These are phyloP conservation scores for Leptomonas seymouri DNA, from an alignment of 208 protist genomes.

Conservation along the genomic window DNA sequence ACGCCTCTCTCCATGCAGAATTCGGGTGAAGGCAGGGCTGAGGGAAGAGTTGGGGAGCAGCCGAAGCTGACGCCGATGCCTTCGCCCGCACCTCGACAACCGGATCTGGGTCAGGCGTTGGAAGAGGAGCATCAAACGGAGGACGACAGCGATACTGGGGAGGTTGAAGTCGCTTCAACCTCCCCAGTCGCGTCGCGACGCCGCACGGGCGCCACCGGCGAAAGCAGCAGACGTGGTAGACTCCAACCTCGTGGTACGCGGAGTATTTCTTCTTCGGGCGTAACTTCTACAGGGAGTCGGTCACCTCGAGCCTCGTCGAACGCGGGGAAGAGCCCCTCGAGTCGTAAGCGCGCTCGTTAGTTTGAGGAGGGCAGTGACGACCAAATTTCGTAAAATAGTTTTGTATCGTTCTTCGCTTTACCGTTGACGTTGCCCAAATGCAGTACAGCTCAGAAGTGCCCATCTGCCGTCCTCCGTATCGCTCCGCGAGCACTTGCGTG, in stretches of 20 bases:
- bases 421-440: no score
- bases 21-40: background rate
- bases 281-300: background rate
- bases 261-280: background rate
- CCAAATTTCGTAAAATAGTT: no score
- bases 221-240: background rate
- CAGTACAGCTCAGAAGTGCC: no score
- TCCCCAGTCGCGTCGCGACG: slow-evolving; percentile 1
- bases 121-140: background rate
- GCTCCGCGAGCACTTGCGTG: no score
- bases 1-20: slow-evolving; percentile 4
- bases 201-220: background rate
- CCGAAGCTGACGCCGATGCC: background rate
- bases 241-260: background rate
- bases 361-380: no score
- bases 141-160: background rate
- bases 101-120: slow-evolving; percentile 5
- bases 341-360: background rate
- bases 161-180: background rate
- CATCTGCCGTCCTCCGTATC: no score
- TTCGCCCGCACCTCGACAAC: slow-evolving; percentile 13
- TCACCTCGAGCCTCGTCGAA: background rate
- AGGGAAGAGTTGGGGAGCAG: background rate
- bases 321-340: background rate
- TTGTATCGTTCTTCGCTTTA: no score